Percentiles rank a stretch among this genome's conserved stretches.
phyloP scores from a whole-genome alignment of 2,329 filamentous ascomycete species.

The Didymella pinodella region DNA sequence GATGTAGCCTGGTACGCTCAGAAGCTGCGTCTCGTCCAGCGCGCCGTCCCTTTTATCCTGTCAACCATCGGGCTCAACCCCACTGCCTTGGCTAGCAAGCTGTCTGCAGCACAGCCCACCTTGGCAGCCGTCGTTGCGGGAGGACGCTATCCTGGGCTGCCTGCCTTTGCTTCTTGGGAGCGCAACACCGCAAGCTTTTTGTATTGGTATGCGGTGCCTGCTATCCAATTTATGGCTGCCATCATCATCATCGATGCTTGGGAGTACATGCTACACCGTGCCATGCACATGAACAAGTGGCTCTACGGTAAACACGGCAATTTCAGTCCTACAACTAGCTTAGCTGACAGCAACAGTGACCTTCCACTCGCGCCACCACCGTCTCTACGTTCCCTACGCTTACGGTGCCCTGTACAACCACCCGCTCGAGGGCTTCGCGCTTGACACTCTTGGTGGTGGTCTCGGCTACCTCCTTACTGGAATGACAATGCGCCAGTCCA shows the following conservation, averaged over 20 bases:
- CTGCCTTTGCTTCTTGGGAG: slow-evolving; percentile 87
- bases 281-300: slow-evolving; percentile 98
- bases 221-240: slow-evolving; percentile 77
- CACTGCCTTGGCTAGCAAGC: slow-evolving; percentile 74
- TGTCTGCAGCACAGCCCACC: slow-evolving; percentile 74
- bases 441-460: slow-evolving; percentile 89
- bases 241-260: slow-evolving; percentile 87
- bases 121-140: slow-evolving; percentile 80
- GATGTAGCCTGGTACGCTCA: slow-evolving; percentile 91
- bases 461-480: slow-evolving; percentile 81
- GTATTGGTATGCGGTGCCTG: slow-evolving; percentile 81
- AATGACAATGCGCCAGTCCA: slow-evolving; percentile 85
- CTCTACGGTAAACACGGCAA: slow-evolving; percentile 77
- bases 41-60: slow-evolving; percentile 76
- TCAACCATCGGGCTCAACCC: slow-evolving; percentile 79
- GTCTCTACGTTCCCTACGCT: slow-evolving; percentile 95
- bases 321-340: not conserved
- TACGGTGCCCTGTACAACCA: slow-evolving; percentile 98
- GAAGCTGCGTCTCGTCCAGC: slow-evolving; percentile 79
- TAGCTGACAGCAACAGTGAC: slow-evolving; percentile 63
- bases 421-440: slow-evolving; percentile 88
- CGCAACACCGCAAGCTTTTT: slow-evolving; percentile 74
- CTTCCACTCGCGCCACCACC: slow-evolving; percentile 95
- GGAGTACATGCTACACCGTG: slow-evolving; percentile 96
- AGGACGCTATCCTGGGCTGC: slow-evolving; percentile 79